Evolutionary conservation across 768 basidiomycete genomes (phyloP).

Genomic region (Lentinula detonsa): DNA sequence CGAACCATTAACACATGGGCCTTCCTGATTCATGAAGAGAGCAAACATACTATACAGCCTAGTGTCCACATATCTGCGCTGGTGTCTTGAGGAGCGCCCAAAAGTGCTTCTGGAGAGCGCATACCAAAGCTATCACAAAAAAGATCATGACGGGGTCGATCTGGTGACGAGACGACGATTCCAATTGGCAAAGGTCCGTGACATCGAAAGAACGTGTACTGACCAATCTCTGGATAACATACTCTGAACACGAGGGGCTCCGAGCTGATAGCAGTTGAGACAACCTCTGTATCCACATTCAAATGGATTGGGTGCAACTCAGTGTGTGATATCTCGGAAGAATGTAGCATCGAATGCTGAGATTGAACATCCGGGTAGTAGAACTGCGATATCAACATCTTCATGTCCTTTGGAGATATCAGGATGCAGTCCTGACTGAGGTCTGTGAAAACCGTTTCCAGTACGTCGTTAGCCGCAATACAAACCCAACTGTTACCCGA

Average conservation of each 20-base stretch:
- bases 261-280: background rate
- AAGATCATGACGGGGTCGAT: background rate
- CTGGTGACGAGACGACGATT: background rate
- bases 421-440: constrained; percentile 15
- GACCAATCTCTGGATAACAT: background rate
- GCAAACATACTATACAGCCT: constrained; percentile 17
- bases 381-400: constrained; percentile 13
- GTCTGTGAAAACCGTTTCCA: constrained; percentile 7
- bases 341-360: constrained; percentile 1
- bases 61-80: constrained; percentile 18
- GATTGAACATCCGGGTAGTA: constrained; percentile 1
- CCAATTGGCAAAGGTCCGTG: constrained; percentile 2
- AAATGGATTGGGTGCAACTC: background rate
- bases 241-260: background rate
- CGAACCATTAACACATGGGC: background rate
- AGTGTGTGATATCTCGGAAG: constrained; percentile 3
- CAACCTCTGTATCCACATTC: constrained; percentile 2
- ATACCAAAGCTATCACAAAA: constrained; percentile 7
- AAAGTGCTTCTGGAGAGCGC: constrained; percentile 16
- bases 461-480: background rate
- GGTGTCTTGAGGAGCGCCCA: constrained; percentile 11
- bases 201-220: background rate
- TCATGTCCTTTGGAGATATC: constrained; percentile 12
- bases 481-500: background rate
- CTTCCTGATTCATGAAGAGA: too few species aligned